phyloP scores from a whole-genome alignment of 768 basidiomycete genomes.

The Lactifluus volemus region DNA sequence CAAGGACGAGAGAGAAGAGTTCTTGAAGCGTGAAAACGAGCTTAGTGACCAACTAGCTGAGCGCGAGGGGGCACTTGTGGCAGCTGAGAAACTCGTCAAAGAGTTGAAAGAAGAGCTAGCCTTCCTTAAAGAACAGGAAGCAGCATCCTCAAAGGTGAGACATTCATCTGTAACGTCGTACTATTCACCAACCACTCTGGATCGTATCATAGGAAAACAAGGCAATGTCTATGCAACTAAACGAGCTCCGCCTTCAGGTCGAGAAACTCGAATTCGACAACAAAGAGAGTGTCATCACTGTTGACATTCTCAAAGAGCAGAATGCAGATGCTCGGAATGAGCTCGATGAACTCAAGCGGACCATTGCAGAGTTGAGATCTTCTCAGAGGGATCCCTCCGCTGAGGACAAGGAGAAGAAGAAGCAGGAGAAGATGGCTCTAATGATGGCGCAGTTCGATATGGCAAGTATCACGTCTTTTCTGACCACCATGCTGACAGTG shows the following conservation, averaged over 20 bases:
- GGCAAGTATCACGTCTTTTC: slow-evolving; percentile 39
- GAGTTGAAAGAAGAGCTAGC: slow-evolving; percentile 84
- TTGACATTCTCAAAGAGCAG: slow-evolving; percentile 94
- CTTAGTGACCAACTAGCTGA: slow-evolving; percentile 89
- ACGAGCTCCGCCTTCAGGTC: slow-evolving; percentile 84
- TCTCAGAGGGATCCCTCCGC: slow-evolving; percentile 78
- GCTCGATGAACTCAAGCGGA: slow-evolving; percentile 81
- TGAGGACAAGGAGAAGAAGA: slow-evolving; percentile 98
- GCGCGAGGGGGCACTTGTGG: slow-evolving; percentile 71
- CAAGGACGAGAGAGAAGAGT: slow-evolving; percentile 96
- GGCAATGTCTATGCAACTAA: slow-evolving; percentile 84
- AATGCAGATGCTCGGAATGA: slow-evolving; percentile 80
- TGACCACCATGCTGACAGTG: slow-evolving; percentile 6
- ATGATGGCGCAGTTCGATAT: slow-evolving; percentile 99
- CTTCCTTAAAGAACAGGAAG: slow-evolving; percentile 89
- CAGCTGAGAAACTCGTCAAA: slow-evolving; percentile 78
- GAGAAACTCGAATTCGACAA: slow-evolving; percentile 92
- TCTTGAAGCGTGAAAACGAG: slow-evolving; percentile 93
- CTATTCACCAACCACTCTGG: background rate
- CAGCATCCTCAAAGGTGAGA: slow-evolving; percentile 61
- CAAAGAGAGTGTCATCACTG: slow-evolving; percentile 87
- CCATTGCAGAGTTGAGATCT: slow-evolving; percentile 67
- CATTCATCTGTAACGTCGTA: background rate
- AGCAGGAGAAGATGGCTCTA: slow-evolving; percentile 97
- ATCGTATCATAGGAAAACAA: slow-evolving; percentile 70